A percentile compares a stretch with the other conserved stretches of the same genome.
Conservation (phyloP, 345 rosid genomes). For the Excoecaria agallocha region DNA sequence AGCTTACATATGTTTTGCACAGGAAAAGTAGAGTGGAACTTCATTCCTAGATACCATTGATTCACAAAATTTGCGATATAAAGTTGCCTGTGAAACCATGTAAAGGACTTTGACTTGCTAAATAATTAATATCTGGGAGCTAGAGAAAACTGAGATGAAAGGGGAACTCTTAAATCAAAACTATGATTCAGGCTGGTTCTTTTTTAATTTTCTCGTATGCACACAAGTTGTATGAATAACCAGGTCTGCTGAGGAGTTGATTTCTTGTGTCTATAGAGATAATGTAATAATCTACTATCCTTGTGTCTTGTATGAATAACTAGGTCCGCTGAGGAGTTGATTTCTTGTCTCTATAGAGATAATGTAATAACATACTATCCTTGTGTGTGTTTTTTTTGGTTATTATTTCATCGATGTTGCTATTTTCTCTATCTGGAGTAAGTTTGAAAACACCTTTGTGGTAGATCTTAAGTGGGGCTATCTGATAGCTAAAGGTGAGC, state of each 20-base stretch:
- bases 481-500: too few relatives aligned
- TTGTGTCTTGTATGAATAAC: too few relatives aligned
- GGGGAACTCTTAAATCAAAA: neutral
- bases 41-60: neutral
- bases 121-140: neutral
- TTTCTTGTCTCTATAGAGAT: neutral
- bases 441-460: neutral
- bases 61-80: neutral
- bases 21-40: neutral
- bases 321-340: too few relatives aligned
- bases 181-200: neutral
- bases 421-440: neutral
- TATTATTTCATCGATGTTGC: neutral
- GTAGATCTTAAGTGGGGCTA: neutral
- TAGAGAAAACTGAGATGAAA: neutral
- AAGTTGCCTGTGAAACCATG: neutral
- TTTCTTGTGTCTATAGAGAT: too few relatives aligned
- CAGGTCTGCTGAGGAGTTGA: too few relatives aligned
- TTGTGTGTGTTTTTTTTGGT: neutral
- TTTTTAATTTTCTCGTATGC: neutral
- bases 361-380: neutral
- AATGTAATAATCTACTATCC: too few relatives aligned
- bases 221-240: neutral
- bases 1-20: neutral
- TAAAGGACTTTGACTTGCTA: too few relatives aligned